These are phyloP conservation scores for Cordyceps javanica DNA, from an alignment of 2,329 filamentous ascomycete genomes.

Conservation along the genomic window DNA sequence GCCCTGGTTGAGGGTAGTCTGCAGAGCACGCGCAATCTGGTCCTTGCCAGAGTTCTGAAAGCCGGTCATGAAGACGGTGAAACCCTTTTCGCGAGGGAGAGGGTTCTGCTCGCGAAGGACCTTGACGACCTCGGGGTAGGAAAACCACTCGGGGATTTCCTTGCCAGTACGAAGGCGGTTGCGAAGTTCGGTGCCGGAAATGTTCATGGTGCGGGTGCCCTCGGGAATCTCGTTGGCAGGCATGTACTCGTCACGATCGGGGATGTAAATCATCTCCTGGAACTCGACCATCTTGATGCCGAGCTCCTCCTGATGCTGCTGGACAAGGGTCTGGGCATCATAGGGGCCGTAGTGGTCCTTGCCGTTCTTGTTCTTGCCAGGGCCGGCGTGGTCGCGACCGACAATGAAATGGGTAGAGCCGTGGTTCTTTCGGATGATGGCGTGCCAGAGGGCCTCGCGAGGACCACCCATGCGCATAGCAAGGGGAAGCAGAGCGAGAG, in stretches of 20 bases:
- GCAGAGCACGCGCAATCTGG: slow-evolving; percentile 87
- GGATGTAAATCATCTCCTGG: slow-evolving; percentile 99
- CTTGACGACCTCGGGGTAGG: slow-evolving; percentile 95
- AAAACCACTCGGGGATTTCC: slow-evolving; percentile 99
- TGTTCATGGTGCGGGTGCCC: slow-evolving; percentile 80
- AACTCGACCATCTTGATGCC: slow-evolving; percentile 98
- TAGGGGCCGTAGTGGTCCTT: slow-evolving; percentile 98
- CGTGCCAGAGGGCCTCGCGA: slow-evolving; percentile 98
- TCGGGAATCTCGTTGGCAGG: slow-evolving; percentile 84
- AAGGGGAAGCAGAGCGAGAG: slow-evolving; percentile 86
- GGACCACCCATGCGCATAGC: slow-evolving; percentile 99
- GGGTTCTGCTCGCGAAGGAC: slow-evolving; percentile 96
- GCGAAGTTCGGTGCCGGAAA: slow-evolving; percentile 85
- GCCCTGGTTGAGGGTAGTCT: slow-evolving; percentile 97
- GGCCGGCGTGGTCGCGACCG: slow-evolving; percentile 94
- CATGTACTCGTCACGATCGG: slow-evolving; percentile 93
- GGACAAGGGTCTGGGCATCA: slow-evolving; percentile 91
- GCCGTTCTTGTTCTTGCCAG: slow-evolving; percentile 96
- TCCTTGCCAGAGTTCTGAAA: slow-evolving; percentile 98
- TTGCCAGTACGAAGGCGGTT: slow-evolving; percentile 83
- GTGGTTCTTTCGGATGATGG: slow-evolving; percentile 99
- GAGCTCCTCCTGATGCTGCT: slow-evolving; percentile 94
- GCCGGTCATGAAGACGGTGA: slow-evolving; percentile 96
- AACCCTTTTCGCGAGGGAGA: slow-evolving; percentile 83
- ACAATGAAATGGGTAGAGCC: slow-evolving; percentile 99